Percentiles rank a stretch among this genome's conserved stretches.
Evolutionary conservation across 495 filamentous ascomycete genomes (phyloP).

Genomic region (Hypoxylon cercidicola): DNA sequence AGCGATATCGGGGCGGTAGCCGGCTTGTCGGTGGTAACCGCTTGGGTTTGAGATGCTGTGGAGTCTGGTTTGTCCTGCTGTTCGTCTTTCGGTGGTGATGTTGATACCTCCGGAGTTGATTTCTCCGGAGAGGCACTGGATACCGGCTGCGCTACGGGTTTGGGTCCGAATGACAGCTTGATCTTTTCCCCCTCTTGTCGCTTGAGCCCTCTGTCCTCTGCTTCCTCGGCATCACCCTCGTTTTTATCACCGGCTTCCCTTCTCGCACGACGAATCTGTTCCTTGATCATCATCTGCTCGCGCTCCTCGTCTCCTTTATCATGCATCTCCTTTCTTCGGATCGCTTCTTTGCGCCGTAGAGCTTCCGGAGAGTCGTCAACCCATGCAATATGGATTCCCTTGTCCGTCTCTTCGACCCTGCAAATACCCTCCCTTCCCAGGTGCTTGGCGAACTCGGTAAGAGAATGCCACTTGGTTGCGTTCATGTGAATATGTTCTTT

Average conservation of each 20-base stretch:
- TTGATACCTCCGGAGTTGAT: conserved; percentile 25
- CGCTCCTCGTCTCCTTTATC: conserved; percentile 91
- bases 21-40: conserved; percentile 9
- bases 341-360: conserved; percentile 78
- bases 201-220: conserved; percentile 64
- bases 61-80: conserved; percentile 26
- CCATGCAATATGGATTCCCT: conserved; percentile 87
- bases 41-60: conserved; percentile 14
- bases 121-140: conserved; percentile 48
- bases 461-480: conserved; percentile 82
- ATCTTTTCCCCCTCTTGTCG: conserved; percentile 85
- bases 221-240: conserved; percentile 53
- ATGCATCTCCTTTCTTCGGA: conserved; percentile 82
- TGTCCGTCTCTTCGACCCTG: conserved; percentile 87
- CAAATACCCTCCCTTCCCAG: conserved; percentile 86
- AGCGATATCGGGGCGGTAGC: conserved; percentile 56
- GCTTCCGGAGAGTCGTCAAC: conserved; percentile 90
- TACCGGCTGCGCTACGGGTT: conserved; percentile 49
- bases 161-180: conserved; percentile 74
- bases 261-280: conserved; percentile 82
- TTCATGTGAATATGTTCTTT: conserved; percentile 95
- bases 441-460: conserved; percentile 89
- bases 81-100: conserved; percentile 22
- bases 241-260: conserved; percentile 61
- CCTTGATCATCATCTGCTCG: conserved; percentile 79